Evolutionary conservation across 345 rosid genomes (phyloP).

Genomic region (Rhizophora apiculata): DNA sequence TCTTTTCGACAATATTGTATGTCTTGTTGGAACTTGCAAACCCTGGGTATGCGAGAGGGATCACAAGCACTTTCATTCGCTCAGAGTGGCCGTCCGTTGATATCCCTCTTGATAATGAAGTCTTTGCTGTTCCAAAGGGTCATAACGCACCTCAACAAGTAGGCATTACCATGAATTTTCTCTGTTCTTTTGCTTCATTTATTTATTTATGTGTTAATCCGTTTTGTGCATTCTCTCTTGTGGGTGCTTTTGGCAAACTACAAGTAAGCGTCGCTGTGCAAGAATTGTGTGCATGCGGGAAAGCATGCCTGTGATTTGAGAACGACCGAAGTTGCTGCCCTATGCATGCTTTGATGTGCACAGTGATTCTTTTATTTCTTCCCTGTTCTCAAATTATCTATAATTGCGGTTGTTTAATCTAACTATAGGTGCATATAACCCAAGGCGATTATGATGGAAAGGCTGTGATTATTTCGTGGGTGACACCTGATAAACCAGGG

Average conservation of each 20-base stretch:
- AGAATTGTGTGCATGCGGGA: too few relatives aligned
- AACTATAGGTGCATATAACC: constrained; percentile 69
- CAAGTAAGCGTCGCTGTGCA: too few relatives aligned
- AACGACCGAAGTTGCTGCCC: neutral
- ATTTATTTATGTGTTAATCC: neutral
- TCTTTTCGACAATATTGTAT: constrained; percentile 18
- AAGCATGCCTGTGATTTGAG: neutral
- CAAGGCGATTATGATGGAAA: constrained; percentile 93
- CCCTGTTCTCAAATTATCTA: too few relatives aligned
- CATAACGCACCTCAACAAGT: constrained; percentile 91
- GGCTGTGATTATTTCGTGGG: constrained; percentile 89
- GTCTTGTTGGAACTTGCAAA: constrained; percentile 34
- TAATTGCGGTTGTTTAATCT: too few relatives aligned
- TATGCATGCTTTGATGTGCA: too few relatives aligned
- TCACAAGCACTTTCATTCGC: constrained; percentile 63
- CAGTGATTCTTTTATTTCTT: too few relatives aligned
- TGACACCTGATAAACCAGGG: constrained; percentile 68
- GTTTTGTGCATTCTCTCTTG: too few relatives aligned
- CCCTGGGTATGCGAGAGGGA: constrained; percentile 46
- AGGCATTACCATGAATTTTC: constrained; percentile 10
- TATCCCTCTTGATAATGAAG: constrained; percentile 72
- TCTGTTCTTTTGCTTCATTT: neutral
- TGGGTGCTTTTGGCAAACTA: too few relatives aligned
- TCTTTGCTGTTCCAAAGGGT: constrained; percentile 68
- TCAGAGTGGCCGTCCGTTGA: constrained; percentile 85